Conservation (phyloP, 2,329 filamentous ascomycete species). For the Zymoseptoria passerinii region DNA sequence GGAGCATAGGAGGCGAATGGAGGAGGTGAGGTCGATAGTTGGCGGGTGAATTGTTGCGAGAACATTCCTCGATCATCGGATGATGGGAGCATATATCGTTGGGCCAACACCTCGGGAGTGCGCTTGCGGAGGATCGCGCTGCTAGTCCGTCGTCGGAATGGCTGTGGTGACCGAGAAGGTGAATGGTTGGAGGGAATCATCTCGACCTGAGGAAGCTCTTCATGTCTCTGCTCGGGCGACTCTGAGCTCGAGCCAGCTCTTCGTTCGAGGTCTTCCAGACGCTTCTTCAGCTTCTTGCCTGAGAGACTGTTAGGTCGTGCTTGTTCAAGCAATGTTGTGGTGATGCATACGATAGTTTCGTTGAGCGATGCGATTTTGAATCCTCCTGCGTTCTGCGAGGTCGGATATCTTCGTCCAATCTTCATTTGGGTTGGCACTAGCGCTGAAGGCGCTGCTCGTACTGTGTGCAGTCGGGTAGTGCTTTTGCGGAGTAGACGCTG, state of each 20-base stretch:
- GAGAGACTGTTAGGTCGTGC: constrained; percentile 19
- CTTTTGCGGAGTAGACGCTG: constrained; percentile 44
- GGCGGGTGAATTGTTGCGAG: constrained; percentile 56
- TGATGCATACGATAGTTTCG: constrained; percentile 78
- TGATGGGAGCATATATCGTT: constrained; percentile 25
- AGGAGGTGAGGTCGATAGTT: constrained; percentile 63
- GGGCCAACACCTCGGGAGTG: constrained; percentile 22
- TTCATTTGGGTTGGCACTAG: constrained; percentile 88
- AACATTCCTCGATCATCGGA: constrained; percentile 63
- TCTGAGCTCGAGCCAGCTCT: constrained; percentile 58
- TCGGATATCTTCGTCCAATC: constrained; percentile 99
- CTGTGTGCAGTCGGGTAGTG: constrained; percentile 60
- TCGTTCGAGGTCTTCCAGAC: constrained; percentile 75
- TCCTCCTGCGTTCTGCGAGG: constrained; percentile 82
- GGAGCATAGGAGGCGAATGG: constrained; percentile 55
- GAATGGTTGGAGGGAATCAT: constrained; percentile 5
- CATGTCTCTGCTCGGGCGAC: constrained; percentile 51
- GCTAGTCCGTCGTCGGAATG: constrained; percentile 22
- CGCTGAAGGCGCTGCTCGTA: constrained; percentile 90
- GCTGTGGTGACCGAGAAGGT: constrained; percentile 1
- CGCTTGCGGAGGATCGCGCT: constrained; percentile 15
- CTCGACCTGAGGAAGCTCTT: constrained; percentile 40
- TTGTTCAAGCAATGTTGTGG: not conserved
- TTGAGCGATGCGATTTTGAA: constrained; percentile 96
- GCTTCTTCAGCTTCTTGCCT: constrained; percentile 91